Percentiles rank a stretch among this genome's conserved stretches.
phyloP scores from a whole-genome alignment of 306 rosid species.

The Dalbergia cochinchinensis region DNA sequence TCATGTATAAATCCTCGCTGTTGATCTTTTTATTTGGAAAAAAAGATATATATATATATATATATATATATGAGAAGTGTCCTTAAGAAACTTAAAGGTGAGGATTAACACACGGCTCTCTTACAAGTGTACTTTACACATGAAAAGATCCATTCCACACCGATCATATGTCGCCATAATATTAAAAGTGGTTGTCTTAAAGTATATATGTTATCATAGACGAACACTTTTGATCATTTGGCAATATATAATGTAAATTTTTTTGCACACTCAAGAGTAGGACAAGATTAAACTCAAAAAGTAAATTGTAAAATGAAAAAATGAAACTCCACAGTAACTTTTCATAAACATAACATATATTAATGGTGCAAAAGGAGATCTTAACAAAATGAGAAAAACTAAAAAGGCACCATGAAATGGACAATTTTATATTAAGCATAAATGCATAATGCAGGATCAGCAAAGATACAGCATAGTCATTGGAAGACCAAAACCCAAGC shows the following conservation, averaged over 20 bases:
- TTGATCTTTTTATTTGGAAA: no score
- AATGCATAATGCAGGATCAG: slow-evolving; percentile 39
- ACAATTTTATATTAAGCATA: slow-evolving; percentile 31
- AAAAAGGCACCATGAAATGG: slow-evolving; percentile 34
- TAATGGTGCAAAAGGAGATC: slow-evolving; percentile 36
- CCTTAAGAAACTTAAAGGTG: no score
- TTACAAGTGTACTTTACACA: no score
- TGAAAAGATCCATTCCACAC: no score
- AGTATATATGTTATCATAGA: no score
- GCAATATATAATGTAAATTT: slow-evolving; percentile 9
- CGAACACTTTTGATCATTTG: no score
- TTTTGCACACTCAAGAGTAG: not conserved
- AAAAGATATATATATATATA: no score
- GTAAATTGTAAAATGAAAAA: slow-evolving; percentile 29
- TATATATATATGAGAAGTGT: no score
- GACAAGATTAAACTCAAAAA: not conserved
- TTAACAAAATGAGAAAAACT: slow-evolving; percentile 25
- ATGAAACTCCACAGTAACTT: slow-evolving; percentile 8
- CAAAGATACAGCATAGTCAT: slow-evolving; percentile 42
- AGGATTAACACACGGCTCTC: no score
- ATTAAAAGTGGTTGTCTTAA: not conserved
- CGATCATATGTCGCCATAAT: slow-evolving; percentile 20
- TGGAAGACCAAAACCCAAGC: slow-evolving; percentile 36
- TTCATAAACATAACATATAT: slow-evolving; percentile 18
- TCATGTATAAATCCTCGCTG: no score